Percentiles rank a stretch among this genome's conserved stretches.
phyloP scores from a whole-genome alignment of 352 stramenopile genomes.

The Phytopythium delawarense region DNA sequence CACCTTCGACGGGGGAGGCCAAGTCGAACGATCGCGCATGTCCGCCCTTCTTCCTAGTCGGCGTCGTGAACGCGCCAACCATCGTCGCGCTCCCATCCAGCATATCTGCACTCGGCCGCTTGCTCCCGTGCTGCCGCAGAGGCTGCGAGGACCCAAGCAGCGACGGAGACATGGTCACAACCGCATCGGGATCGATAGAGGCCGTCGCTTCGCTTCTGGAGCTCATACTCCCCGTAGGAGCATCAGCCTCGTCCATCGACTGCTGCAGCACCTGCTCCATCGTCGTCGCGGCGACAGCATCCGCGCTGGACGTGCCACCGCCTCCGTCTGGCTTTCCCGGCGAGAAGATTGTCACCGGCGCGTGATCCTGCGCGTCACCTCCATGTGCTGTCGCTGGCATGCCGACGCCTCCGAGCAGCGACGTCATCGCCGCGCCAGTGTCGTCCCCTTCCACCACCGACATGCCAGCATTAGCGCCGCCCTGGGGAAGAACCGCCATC shows the following conservation, averaged over 20 bases:
- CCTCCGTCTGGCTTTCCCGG: neutral
- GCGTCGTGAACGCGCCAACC: neutral
- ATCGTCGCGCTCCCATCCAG: neutral
- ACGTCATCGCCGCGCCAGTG: neutral
- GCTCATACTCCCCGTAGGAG: neutral
- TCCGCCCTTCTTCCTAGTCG: neutral
- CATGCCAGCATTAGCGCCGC: neutral
- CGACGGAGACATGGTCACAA: neutral
- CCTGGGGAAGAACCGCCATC: neutral
- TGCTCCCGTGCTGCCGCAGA: neutral
- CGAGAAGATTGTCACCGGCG: neutral
- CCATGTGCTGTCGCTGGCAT: neutral
- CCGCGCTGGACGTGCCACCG: neutral
- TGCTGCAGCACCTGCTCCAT: slow-evolving; percentile 6
- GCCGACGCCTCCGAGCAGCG: neutral
- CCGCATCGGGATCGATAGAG: neutral
- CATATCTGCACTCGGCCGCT: slow-evolving; percentile 3
- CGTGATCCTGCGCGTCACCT: neutral
- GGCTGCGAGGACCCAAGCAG: neutral
- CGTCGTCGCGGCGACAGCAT: neutral
- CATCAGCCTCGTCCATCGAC: neutral
- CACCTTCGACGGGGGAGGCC: neutral
- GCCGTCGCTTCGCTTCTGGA: neutral
- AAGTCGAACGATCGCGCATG: neutral
- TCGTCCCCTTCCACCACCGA: neutral